phyloP scores from a whole-genome alignment of 257 asterid species.

The Rubia yunnanensis region DNA sequence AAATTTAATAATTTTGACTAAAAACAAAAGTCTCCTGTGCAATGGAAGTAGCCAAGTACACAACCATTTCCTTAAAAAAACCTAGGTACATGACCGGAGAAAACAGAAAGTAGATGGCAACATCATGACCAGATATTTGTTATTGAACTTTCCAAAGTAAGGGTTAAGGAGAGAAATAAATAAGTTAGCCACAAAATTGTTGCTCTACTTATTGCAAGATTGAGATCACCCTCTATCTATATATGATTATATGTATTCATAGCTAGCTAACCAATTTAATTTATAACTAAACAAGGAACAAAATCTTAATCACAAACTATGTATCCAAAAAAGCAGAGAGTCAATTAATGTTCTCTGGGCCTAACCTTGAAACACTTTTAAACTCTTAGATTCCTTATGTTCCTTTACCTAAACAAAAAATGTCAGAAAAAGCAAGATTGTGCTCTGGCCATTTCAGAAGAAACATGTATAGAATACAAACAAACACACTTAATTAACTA shows the following conservation, averaged over 20 bases:
- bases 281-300: not conserved
- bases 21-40: too few species aligned
- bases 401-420: not conserved
- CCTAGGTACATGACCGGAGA: too few species aligned
- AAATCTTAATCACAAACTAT: not conserved
- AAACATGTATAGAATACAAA: not conserved
- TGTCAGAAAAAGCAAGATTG: not conserved
- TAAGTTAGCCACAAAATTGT: too few species aligned
- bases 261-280: not conserved
- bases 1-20: too few species aligned
- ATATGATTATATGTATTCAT: not conserved
- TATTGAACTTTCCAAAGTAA: too few species aligned
- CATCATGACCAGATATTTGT: too few species aligned
- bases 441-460: not conserved
- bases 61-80: too few species aligned
- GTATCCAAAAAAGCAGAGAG: not conserved
- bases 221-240: not conserved
- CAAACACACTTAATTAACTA: not conserved
- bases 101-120: too few species aligned
- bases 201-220: too few species aligned
- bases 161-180: too few species aligned
- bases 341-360: constrained; percentile 13
- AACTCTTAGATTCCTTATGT: not conserved
- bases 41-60: too few species aligned
- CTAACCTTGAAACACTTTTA: constrained; percentile 4